Conservation (phyloP, 306 rosid genomes). For the Trichosanthes truncata region DNA sequence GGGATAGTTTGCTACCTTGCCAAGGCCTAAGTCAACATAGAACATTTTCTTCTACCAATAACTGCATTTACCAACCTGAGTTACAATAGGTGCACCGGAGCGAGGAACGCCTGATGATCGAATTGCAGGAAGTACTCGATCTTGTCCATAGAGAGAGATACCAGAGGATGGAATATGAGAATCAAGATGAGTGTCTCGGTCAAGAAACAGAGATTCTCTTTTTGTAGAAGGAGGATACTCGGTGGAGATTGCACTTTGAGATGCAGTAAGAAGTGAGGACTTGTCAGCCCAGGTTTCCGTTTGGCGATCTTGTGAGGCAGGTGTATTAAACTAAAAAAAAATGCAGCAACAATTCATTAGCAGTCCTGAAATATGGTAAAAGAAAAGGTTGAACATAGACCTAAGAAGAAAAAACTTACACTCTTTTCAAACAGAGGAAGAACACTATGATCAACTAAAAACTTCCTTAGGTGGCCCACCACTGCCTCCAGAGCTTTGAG, state of each 20-base stretch:
- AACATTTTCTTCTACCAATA: not conserved
- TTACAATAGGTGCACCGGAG: slow-evolving; percentile 63
- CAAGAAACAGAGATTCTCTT: slow-evolving; percentile 59
- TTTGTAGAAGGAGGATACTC: slow-evolving; percentile 44
- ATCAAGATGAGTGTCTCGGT: slow-evolving; percentile 65
- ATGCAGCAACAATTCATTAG: slow-evolving; percentile 1
- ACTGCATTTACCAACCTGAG: slow-evolving; percentile 49
- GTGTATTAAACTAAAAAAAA: slow-evolving; percentile 34
- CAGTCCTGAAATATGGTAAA: slow-evolving; percentile 3
- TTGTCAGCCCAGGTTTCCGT: slow-evolving; percentile 62
- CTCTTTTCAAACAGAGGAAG: slow-evolving; percentile 90
- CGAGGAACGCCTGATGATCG: slow-evolving; percentile 74
- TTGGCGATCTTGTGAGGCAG: slow-evolving; percentile 64
- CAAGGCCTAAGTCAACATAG: not conserved
- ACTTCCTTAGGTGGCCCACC: slow-evolving; percentile 80
- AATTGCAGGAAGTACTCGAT: slow-evolving; percentile 49
- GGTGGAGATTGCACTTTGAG: slow-evolving; percentile 43
- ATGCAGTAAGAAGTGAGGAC: slow-evolving; percentile 36
- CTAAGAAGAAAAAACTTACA: slow-evolving; percentile 40
- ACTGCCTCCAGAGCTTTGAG: slow-evolving; percentile 84
- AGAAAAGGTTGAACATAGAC: not conserved
- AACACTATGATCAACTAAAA: slow-evolving; percentile 92
- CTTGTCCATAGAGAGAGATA: slow-evolving; percentile 60
- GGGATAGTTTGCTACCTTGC: not conserved
- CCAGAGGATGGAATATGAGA: slow-evolving; percentile 57